phyloP scores from a whole-genome alignment of 2,329 filamentous ascomycete species.

The Thelonectria discophora region DNA sequence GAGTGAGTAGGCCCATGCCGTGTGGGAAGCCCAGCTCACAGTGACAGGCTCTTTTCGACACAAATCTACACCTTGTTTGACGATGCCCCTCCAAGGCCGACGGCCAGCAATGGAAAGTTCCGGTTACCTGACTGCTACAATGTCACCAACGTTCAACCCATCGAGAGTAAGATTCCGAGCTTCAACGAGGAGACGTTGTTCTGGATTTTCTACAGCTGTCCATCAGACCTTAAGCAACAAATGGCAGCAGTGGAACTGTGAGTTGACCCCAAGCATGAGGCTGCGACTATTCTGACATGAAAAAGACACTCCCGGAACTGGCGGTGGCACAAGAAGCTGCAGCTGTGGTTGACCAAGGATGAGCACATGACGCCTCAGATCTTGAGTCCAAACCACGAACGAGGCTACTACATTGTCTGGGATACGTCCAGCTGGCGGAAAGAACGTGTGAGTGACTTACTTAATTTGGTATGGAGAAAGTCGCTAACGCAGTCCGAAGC shows the following conservation, averaged over 20 bases:
- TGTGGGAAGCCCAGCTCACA: slow-evolving; percentile 29
- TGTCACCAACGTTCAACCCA: slow-evolving; percentile 71
- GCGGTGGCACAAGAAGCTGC: slow-evolving; percentile 74
- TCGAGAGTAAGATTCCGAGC: slow-evolving; percentile 71
- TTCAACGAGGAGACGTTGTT: slow-evolving; percentile 76
- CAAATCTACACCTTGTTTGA: slow-evolving; percentile 71
- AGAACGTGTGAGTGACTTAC: slow-evolving; percentile 62
- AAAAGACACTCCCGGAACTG: slow-evolving; percentile 69
- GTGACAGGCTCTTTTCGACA: slow-evolving; percentile 61
- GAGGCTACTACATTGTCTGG: slow-evolving; percentile 74
- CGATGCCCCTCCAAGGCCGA: slow-evolving; percentile 65
- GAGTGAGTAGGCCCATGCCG: slow-evolving; percentile 58
- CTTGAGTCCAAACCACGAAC: slow-evolving; percentile 66
- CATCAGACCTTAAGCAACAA: slow-evolving; percentile 69
- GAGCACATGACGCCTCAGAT: slow-evolving; percentile 70
- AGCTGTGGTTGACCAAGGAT: slow-evolving; percentile 74
- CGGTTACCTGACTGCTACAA: slow-evolving; percentile 72
- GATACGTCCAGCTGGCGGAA: slow-evolving; percentile 69
- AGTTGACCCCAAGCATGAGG: slow-evolving; percentile 36
- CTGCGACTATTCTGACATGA: slow-evolving; percentile 17
- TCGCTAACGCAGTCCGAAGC: slow-evolving; percentile 49
- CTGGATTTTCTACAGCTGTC: slow-evolving; percentile 75
- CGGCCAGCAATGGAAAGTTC: slow-evolving; percentile 60
- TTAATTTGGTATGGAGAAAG: slow-evolving; percentile 2
- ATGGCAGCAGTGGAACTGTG: slow-evolving; percentile 71